phyloP scores from a whole-genome alignment of 2,329 filamentous ascomycete genomes.

The Aspergillus pseudoglaucus region DNA sequence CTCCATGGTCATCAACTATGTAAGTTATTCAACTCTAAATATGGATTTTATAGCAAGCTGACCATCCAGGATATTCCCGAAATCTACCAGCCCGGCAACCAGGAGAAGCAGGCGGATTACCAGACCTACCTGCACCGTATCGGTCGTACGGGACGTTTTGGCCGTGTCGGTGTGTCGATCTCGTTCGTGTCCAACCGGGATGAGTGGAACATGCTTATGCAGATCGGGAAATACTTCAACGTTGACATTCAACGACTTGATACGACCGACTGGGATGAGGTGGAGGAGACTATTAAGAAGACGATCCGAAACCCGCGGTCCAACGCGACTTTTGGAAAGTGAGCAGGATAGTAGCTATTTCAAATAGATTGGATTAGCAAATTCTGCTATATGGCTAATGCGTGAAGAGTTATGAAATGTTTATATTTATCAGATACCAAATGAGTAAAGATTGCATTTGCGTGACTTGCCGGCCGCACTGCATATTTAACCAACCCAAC shows the following conservation, averaged over 20 bases:
- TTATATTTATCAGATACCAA: conserved; percentile 10
- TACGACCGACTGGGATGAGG: conserved; percentile 82
- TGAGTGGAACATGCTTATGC: conserved; percentile 70
- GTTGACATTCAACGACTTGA: conserved; percentile 77
- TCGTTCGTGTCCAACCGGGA: conserved; percentile 84
- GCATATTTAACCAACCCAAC: too few species aligned
- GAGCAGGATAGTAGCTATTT: neutral
- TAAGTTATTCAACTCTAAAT: conserved; percentile 26
- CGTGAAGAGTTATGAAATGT: conserved; percentile 25
- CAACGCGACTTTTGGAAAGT: conserved; percentile 29
- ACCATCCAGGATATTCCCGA: conserved; percentile 59
- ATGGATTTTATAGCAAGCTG: neutral
- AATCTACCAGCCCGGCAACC: conserved; percentile 48
- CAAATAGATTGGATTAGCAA: neutral
- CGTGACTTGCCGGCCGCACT: too few species aligned
- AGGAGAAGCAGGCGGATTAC: conserved; percentile 67
- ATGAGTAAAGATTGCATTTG: neutral
- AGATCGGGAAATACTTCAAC: conserved; percentile 73
- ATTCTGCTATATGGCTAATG: conserved; percentile 11
- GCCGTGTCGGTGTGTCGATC: conserved; percentile 90
- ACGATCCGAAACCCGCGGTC: conserved; percentile 60
- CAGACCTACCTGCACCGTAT: conserved; percentile 98
- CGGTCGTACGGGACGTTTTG: conserved; percentile 92
- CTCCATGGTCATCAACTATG: conserved; percentile 97
- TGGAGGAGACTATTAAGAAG: conserved; percentile 73